Evolutionary conservation across 1,139 yeast genomes (phyloP).

Genomic region (Pichia sp.): DNA sequence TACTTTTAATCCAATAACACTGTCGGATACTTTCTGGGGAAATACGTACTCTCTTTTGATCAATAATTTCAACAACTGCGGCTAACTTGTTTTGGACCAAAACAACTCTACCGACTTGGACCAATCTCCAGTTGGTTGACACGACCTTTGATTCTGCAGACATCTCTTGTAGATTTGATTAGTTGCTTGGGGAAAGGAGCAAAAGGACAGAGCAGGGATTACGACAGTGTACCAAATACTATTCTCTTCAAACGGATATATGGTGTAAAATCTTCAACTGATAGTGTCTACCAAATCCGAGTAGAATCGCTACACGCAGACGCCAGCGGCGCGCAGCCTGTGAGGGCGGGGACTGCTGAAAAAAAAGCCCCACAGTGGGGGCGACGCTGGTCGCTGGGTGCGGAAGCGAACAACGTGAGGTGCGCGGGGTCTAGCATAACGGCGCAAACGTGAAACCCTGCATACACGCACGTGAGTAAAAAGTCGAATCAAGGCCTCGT

Average conservation of each 20-base stretch:
- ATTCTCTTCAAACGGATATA: neutral
- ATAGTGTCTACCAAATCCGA: neutral
- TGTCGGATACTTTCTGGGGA: neutral
- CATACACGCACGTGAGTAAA: neutral
- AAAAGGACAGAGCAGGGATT: neutral
- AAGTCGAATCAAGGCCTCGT: too few species aligned
- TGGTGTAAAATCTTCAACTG: neutral
- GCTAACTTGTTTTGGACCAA: conserved; percentile 83
- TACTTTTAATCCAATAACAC: too few species aligned
- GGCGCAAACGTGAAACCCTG: neutral
- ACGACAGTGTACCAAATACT: neutral
- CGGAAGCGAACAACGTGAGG: neutral
- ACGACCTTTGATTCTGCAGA: conserved; percentile 75
- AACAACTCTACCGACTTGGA: conserved; percentile 99
- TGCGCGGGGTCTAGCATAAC: neutral
- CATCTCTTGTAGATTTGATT: conserved; percentile 34
- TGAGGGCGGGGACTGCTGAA: neutral
- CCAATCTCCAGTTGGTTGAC: conserved; percentile 98
- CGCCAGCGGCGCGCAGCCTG: neutral
- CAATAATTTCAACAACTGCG: conserved; percentile 95
- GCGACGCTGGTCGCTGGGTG: neutral
- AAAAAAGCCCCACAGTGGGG: neutral
- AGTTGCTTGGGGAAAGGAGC: neutral
- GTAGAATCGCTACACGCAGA: neutral
- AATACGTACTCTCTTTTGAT: conserved; percentile 92